Conservation (phyloP, 139 green algal species). For the Zygnema cylindricum region DNA sequence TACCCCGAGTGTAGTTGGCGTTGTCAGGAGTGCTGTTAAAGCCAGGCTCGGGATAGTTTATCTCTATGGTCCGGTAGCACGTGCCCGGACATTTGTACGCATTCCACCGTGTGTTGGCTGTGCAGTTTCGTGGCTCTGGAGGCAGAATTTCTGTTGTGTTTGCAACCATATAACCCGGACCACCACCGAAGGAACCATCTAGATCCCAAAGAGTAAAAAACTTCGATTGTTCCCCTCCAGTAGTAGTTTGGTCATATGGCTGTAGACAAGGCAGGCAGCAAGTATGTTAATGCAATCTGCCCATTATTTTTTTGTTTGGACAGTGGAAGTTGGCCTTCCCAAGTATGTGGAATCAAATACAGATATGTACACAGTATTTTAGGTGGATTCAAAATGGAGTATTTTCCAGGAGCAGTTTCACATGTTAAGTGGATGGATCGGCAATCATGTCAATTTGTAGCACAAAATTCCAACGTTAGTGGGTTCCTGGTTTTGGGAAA, state of each 20-base stretch:
- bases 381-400: no score
- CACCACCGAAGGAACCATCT: conserved; percentile 14
- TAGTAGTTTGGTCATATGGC: not conserved
- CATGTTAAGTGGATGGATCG: not conserved
- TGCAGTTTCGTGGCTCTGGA: not conserved
- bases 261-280: not conserved
- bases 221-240: not conserved
- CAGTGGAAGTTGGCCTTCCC: no score
- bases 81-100: conserved; percentile 32
- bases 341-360: not conserved
- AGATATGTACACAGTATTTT: not conserved
- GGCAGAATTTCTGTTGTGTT: conserved; percentile 38
- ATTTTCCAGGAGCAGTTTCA: no score
- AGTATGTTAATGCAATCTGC: not conserved
- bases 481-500: not conserved
- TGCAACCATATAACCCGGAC: conserved; percentile 18
- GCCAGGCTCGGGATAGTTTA: conserved; percentile 47
- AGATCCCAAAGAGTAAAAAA: conserved; percentile 30
- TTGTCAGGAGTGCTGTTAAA: conserved; percentile 1
- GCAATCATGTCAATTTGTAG: not conserved
- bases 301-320: no score
- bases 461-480: not conserved
- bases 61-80: conserved; percentile 32
- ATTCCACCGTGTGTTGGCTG: not conserved
- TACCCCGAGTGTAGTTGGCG: not conserved